Evolutionary conservation across 352 stramenopile species (phyloP).

Genomic region (Phytophthora colocasiae): DNA sequence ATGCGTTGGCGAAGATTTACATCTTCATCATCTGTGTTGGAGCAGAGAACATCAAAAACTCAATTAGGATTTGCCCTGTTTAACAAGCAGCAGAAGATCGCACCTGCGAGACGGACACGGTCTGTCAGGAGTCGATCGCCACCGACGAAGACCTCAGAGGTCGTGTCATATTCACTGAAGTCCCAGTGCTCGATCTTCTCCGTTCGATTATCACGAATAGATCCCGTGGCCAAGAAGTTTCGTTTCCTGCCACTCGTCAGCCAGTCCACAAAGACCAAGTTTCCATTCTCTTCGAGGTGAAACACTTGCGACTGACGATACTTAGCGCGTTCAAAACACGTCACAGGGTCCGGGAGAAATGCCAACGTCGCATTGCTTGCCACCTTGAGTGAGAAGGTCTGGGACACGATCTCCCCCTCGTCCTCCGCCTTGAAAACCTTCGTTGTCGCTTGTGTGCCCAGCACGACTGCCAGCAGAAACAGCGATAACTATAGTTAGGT

Average conservation of each 20-base stretch:
- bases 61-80: background rate
- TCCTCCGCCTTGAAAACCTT: constrained; percentile 86
- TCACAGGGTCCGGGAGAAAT: constrained; percentile 82
- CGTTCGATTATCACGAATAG: constrained; percentile 60
- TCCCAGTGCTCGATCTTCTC: constrained; percentile 85
- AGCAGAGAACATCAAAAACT: constrained; percentile 3
- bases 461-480: constrained; percentile 49
- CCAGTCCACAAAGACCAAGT: constrained; percentile 86
- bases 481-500: background rate
- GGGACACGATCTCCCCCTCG: constrained; percentile 50
- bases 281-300: constrained; percentile 50
- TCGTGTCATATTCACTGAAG: constrained; percentile 79
- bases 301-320: constrained; percentile 79
- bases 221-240: constrained; percentile 73
- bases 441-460: constrained; percentile 86
- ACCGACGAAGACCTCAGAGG: constrained; percentile 65
- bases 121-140: constrained; percentile 65
- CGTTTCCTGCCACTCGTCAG: constrained; percentile 86
- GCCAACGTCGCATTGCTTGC: constrained; percentile 64
- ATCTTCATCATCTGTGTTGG: constrained; percentile 66
- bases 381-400: constrained; percentile 64
- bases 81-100: background rate
- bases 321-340: constrained; percentile 77
- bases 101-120: constrained; percentile 71
- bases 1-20: constrained; percentile 76